Evolutionary conservation across 495 filamentous ascomycete species (phyloP), one percentile per base, ranked within the genome.

Genomic region (Penicillium ucsense): DNA sequence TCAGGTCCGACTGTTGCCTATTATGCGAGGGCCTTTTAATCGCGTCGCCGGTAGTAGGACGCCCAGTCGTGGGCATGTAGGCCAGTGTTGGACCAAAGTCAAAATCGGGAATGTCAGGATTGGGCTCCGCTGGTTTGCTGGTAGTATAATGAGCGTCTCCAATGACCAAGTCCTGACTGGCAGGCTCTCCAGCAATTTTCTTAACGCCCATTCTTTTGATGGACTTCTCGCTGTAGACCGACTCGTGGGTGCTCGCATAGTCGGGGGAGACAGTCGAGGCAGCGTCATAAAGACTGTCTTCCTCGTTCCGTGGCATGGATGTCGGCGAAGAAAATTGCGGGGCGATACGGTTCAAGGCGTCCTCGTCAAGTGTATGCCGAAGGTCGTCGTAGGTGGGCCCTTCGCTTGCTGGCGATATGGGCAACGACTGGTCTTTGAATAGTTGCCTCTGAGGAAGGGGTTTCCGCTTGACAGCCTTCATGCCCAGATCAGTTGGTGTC

Each of bases 21-120:
- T 62, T 57, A 55, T 67, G 52, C 50, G 46, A 63, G 61, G 47
- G 63, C 38, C 63, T 67, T 38, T 57, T 64, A 31, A 74, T 46
- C 43, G 66, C 54, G 53, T 70, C 56, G 32, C 67, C 56, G 36
- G 68, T 62, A 35, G 49, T 64, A n/a, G 72, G 59, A 42, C 69
- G 61, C 50, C 67, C 52, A 27, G 68, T 66, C 37, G 63, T 61
- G 41, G 85, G 85, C 56, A 85, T 83, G 46, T 83, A 71, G 1
- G 70, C 64, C 60, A 79, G 65, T 2, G 91, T 96, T 11, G 81
- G 88, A 0, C 91, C 91, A 62, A 97, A 97, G 58, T 97, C 85
- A 49, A 97, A 77, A 6, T 69, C 65, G 2, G 89, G 88, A 47
- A 94, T 85, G 40, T 81, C 76, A 20, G 75, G 47, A 47, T 63